These are phyloP conservation scores for Epichloe aotearoae DNA, from an alignment of 2,329 filamentous ascomycete genomes.

Conservation along the genomic window DNA sequence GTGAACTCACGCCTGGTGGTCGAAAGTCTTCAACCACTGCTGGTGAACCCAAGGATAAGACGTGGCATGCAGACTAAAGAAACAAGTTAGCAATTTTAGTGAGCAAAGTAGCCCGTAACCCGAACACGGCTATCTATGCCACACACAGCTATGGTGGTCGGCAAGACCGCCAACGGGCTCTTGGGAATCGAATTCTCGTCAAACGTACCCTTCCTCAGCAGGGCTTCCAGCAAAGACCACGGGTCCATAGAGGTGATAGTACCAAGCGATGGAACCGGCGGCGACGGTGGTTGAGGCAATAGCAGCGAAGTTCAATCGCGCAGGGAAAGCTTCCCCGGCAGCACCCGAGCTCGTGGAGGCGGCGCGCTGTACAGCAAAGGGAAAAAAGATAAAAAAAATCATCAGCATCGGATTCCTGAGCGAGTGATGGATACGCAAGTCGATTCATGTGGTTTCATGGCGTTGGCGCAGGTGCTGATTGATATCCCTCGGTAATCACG, in stretches of 20 bases:
- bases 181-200: neutral
- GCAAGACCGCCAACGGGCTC: neutral
- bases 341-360: slow-evolving; percentile 64
- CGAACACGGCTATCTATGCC: slow-evolving; percentile 20
- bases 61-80: slow-evolving; percentile 70
- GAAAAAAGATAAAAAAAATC: slow-evolving; percentile 12
- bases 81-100: slow-evolving; percentile 15
- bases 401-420: slow-evolving; percentile 24
- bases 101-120: slow-evolving; percentile 2
- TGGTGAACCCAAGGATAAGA: slow-evolving; percentile 92
- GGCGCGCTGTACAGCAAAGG: slow-evolving; percentile 36
- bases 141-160: slow-evolving; percentile 10
- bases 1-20: slow-evolving; percentile 75
- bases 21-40: slow-evolving; percentile 89
- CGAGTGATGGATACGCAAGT: slow-evolving; percentile 11
- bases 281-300: slow-evolving; percentile 76
- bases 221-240: slow-evolving; percentile 81
- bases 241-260: slow-evolving; percentile 90
- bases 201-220: slow-evolving; percentile 92
- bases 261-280: slow-evolving; percentile 86
- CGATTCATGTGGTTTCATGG: slow-evolving; percentile 17
- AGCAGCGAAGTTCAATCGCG: slow-evolving; percentile 76
- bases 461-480: slow-evolving; percentile 12
- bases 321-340: slow-evolving; percentile 57
- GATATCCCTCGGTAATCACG: slow-evolving; percentile 17